A percentile compares a stretch with the other conserved stretches of the same genome.
Evolutionary conservation across 208 protist species (phyloP).

Genomic region (Leishmania guyanensis): DNA sequence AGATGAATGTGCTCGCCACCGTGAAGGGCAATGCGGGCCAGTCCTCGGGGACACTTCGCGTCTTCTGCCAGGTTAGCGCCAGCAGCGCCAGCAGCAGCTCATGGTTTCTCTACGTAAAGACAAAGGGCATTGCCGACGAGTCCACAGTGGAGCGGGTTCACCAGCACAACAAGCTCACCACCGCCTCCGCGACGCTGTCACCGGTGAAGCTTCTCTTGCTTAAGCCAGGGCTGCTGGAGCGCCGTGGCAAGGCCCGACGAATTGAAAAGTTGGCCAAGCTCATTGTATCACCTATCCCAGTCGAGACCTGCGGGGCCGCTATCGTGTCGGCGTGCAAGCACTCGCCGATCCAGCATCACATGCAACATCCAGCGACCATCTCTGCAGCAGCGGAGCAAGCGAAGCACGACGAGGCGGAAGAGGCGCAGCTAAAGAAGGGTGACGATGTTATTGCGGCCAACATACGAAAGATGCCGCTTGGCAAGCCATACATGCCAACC

Average conservation of each 20-base stretch:
- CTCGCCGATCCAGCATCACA: background rate
- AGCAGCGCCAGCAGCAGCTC: conserved; percentile 50
- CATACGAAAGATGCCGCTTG: background rate
- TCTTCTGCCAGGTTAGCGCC: conserved; percentile 57
- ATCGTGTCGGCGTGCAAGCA: conserved; percentile 45
- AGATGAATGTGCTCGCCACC: background rate
- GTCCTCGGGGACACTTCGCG: conserved; percentile 41
- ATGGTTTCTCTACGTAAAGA: conserved; percentile 72
- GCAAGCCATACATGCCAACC: conserved; percentile 15
- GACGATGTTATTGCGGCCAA: background rate
- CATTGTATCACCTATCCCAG: conserved; percentile 47
- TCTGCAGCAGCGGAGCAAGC: background rate
- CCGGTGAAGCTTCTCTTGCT: conserved; percentile 49
- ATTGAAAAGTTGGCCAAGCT: conserved; percentile 52
- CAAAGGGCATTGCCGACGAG: conserved; percentile 67
- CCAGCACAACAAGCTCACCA: conserved; percentile 19
- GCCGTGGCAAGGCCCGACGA: conserved; percentile 51
- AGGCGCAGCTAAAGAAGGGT: background rate
- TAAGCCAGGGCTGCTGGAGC: conserved; percentile 64
- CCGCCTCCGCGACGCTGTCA: conserved; percentile 1
- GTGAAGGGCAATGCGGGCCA: background rate
- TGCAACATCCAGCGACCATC: background rate
- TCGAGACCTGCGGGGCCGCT: conserved; percentile 51
- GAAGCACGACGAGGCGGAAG: background rate
- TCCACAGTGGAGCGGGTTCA: conserved; percentile 51